phyloP scores from a whole-genome alignment of 2,329 filamentous ascomycete species.

The Plectosphaerella cucumerina region DNA sequence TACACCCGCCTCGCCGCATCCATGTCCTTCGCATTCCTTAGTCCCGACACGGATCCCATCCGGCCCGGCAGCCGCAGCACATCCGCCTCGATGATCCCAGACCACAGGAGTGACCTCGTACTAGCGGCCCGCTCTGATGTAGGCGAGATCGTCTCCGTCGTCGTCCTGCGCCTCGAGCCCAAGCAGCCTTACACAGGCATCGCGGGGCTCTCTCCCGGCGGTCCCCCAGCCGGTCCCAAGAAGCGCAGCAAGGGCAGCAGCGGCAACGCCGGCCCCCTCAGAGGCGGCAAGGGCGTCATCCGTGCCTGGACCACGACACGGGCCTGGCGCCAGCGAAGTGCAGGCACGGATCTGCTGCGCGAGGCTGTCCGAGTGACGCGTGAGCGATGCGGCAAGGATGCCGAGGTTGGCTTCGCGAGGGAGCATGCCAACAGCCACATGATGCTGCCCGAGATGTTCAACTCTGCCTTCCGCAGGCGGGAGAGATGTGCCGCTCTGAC shows the following conservation, averaged over 20 bases:
- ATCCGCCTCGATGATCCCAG: constrained; percentile 18
- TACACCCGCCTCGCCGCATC: constrained; percentile 62
- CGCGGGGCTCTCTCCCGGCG: constrained; percentile 9
- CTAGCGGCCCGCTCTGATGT: constrained; percentile 65
- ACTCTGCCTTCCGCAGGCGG: constrained; percentile 52
- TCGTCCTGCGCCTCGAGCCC: constrained; percentile 64
- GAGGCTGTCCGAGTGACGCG: constrained; percentile 66
- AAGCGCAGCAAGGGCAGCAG: constrained; percentile 32
- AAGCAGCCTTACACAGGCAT: constrained; percentile 8
- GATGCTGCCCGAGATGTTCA: constrained; percentile 60
- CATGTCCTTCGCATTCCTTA: constrained; percentile 59
- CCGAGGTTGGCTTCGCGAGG: constrained; percentile 66
- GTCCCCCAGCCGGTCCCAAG: constrained; percentile 16
- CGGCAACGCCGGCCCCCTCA: constrained; percentile 36
- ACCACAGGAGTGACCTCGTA: constrained; percentile 44
- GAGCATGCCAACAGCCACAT: constrained; percentile 72
- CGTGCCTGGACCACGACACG: constrained; percentile 77
- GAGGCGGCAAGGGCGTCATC: constrained; percentile 65
- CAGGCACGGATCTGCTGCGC: constrained; percentile 69
- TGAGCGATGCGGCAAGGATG: constrained; percentile 64
- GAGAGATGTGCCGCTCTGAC: constrained; percentile 55
- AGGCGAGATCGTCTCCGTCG: constrained; percentile 61
- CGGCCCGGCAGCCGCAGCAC: constrained; percentile 29
- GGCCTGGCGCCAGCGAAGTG: constrained; percentile 64
- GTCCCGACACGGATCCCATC: constrained; percentile 20